Base-by-base conservation (phyloP, 2,329 filamentous ascomycete genomes). In the Penicillium hordei region DNA sequence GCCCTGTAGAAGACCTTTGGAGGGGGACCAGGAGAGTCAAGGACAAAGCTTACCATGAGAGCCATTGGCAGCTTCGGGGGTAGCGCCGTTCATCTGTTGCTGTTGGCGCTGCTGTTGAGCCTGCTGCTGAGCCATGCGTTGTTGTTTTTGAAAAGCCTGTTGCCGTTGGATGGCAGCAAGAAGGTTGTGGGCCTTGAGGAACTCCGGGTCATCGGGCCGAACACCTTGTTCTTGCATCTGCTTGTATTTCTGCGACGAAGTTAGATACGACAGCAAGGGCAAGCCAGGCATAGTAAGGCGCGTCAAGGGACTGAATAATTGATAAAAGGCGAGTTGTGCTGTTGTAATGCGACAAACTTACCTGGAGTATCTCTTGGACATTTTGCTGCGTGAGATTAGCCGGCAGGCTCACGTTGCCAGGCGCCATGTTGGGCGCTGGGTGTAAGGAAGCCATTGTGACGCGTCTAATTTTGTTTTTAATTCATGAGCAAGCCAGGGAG, bases 181-280 rank as follows among this genome's bases (percentile, higher is more conserved):
- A 60, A 95, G 86, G 60, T 89, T 86, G 53, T 91, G 88, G 33
- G 87, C 85, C 76, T 94, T 95, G 69, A 93, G 83, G 69, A 89
- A 93, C 73, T 97, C 93, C 45, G 93, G 93, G 69, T 97, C 92
- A 56, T 83, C 89, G 56, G 87, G 83, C 40, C 90, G 86, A 25
- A 95, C 88, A 65, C 93, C 93, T 68, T 88, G 83, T 55, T 90
- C 85, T 76, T 93, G 94, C 89, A 97, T 92, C 74, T 90, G 86
- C 71, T 90, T 89, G 65, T 90, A 94, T 83, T 91, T 92, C 93
- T 97, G 69, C 49, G 38, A 54, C 36, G 48, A 46, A 59, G 75
- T 82, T 70, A 83, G 78, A 45, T 2, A 21, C 15, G 15, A 55
- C 48, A 29, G 34, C 8, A 10, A 42, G 23, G 5, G 38, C 48